Conservation (phyloP, 1,139 yeast species). For the Zygoascus meyerae region DNA sequence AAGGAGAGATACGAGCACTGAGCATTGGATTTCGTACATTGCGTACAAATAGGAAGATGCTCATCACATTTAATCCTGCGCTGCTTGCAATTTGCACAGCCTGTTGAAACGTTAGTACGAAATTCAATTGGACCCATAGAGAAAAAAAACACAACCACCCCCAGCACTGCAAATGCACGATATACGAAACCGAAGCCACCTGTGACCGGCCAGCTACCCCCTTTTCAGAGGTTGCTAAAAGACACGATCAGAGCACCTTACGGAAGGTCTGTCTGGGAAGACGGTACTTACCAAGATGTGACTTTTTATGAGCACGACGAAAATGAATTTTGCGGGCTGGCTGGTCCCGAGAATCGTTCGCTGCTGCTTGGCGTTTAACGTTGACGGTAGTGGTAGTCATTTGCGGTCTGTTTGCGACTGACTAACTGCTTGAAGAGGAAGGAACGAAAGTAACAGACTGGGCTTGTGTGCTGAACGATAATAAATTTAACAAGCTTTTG, state of each 20-base stretch:
- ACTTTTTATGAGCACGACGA: constrained; percentile 57
- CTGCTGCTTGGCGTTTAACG: neutral
- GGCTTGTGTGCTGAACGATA: too few relatives aligned
- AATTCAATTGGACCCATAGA: neutral
- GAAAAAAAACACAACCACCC: too few relatives aligned
- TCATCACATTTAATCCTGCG: constrained; percentile 67
- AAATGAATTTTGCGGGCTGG: constrained; percentile 13
- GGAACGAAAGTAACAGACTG: too few relatives aligned
- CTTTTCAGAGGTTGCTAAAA: neutral
- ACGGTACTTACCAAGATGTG: constrained; percentile 39
- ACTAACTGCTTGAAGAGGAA: too few relatives aligned
- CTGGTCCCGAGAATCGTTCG: neutral
- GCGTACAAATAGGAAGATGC: constrained; percentile 53
- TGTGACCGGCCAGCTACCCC: neutral
- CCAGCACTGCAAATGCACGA: neutral
- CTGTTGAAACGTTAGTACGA: constrained; percentile 22
- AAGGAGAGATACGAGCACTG: constrained; percentile 28
- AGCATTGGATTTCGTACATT: constrained; percentile 52
- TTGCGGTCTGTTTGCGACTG: too few relatives aligned
- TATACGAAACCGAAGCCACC: neutral
- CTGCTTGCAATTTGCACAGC: constrained; percentile 62
- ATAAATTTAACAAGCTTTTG: too few relatives aligned
- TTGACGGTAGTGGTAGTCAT: constrained; percentile 2
- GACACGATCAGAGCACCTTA: too few relatives aligned
- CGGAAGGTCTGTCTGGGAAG: too few relatives aligned